Base-by-base conservation (phyloP, 2,329 filamentous ascomycete species). In the Sarocladium oryzae region DNA sequence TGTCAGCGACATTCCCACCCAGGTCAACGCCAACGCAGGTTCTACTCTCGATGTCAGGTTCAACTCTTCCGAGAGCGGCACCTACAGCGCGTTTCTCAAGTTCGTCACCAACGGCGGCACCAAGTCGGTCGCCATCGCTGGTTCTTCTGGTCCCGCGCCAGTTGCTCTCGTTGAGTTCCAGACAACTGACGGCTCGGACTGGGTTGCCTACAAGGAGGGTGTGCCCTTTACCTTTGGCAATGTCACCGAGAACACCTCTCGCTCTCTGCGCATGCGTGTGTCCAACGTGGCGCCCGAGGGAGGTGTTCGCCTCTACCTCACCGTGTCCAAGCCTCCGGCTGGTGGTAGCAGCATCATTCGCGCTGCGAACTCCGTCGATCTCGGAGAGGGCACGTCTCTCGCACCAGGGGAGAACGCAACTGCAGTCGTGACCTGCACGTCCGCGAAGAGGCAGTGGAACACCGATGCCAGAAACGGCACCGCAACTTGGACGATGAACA, bases 311-410 rank as follows among this genome's bases (percentile, higher is more conserved):
- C 68, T 82, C 1, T 77, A 74, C 0, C 63, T 82, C 13, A 82
- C 79, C 0, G 77, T 84, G 2, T 83, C 79, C 0, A 84, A 84
- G 58, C 78, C 79, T 3, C 80, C 80, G 0, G 81, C 78, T 50
- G 78, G 77, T 13, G 68, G 78, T 2, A 57, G 65, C n/a, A 75
- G 77, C 2, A 72, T 82, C 20, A 71, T 83, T 35, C 69, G 71
- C 18, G 75, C 78, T 1, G 69, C 68, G 11, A 84, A 82, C 58
- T 70, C 75, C 16, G 68, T 80, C 8, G 79, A 82, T 45, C 71
- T 83, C 1, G 78, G 74, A 0, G 80, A 84, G 57, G 80, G 80
- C 2, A 78, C 74, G 0, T 63, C 67, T 1, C 63, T 83, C 1
- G 62, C 64, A 0, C 71, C 77, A 0, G 76, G 76, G 0, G 59